Evolutionary conservation across 306 rosid genomes (phyloP).

Genomic region (Elaeagnus macrophylla): DNA sequence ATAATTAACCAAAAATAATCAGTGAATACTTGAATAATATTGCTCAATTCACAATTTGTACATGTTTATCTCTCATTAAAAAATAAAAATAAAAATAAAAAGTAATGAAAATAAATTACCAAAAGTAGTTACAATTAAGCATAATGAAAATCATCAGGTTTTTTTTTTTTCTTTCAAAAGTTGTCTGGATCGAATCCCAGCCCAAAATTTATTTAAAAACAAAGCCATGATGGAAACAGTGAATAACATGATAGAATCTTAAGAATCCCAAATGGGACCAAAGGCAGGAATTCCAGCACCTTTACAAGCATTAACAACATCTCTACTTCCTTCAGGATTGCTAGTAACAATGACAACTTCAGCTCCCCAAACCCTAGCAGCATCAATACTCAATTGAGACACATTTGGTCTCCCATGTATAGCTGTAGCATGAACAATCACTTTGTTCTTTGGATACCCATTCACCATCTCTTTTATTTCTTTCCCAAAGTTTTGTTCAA

Average conservation of each 20-base stretch:
- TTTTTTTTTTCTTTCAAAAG: too few relatives aligned
- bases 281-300: slow-evolving; percentile 35
- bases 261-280: slow-evolving; percentile 57
- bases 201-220: too few relatives aligned
- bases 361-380: slow-evolving; percentile 42
- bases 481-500: slow-evolving; percentile 51
- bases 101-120: too few relatives aligned
- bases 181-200: too few relatives aligned
- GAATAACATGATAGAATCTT: neutral
- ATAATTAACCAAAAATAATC: too few relatives aligned
- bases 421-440: slow-evolving; percentile 54
- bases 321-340: slow-evolving; percentile 60
- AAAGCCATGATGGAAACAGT: too few relatives aligned
- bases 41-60: too few relatives aligned
- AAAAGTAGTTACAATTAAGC: too few relatives aligned
- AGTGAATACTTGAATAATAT: too few relatives aligned
- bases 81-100: too few relatives aligned
- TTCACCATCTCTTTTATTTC: slow-evolving; percentile 36
- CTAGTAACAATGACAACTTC: slow-evolving; percentile 68
- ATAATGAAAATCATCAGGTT: too few relatives aligned
- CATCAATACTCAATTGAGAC: slow-evolving; percentile 40
- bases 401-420: slow-evolving; percentile 55
- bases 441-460: slow-evolving; percentile 34
- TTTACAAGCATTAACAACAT: slow-evolving; percentile 44
- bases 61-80: too few relatives aligned